phyloP scores from a whole-genome alignment of 805 yeast genomes.

The Sungouiozyma intestinalis region DNA sequence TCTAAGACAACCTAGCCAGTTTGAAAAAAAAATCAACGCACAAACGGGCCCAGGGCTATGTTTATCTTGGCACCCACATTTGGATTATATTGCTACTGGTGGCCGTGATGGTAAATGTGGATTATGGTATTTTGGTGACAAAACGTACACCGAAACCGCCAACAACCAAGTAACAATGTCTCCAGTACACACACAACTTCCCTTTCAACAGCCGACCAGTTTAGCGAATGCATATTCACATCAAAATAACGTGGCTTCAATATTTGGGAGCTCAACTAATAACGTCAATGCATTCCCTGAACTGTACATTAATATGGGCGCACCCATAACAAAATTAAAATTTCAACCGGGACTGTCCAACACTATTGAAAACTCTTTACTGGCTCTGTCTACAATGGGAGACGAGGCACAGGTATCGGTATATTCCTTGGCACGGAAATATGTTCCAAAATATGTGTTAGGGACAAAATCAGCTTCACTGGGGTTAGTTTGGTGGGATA shows the following conservation, averaged over 20 bases:
- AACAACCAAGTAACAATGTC: conserved; percentile 32
- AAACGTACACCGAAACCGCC: not conserved
- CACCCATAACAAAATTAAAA: conserved; percentile 55
- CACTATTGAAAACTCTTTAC: conserved; percentile 44
- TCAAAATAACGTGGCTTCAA: conserved; percentile 8
- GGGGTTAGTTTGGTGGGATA: conserved; percentile 30
- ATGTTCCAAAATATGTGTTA: conserved; percentile 49
- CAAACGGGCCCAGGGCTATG: conserved; percentile 88
- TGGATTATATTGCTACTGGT: conserved; percentile 77
- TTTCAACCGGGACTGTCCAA: conserved; percentile 24
- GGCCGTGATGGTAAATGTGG: conserved; percentile 66
- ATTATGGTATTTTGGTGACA: conserved; percentile 28
- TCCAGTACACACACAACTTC: conserved; percentile 39
- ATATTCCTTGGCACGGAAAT: conserved; percentile 61
- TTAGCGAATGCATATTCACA: conserved; percentile 6
- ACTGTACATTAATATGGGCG: conserved; percentile 59
- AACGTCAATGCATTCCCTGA: conserved; percentile 42
- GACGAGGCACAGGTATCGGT: conserved; percentile 60
- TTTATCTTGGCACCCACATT: conserved; percentile 77
- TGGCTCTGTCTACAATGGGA: conserved; percentile 64
- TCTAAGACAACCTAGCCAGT: conserved; percentile 49
- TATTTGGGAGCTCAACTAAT: not conserved
- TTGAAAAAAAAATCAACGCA: conserved; percentile 70
- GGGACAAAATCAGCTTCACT: conserved; percentile 21
- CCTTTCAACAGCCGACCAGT: conserved; percentile 10